A percentile compares a stretch with the other conserved stretches of the same genome.
phyloP scores from a whole-genome alignment of 2,329 filamentous ascomycete species.

The Chrysosporium queenslandicum region DNA sequence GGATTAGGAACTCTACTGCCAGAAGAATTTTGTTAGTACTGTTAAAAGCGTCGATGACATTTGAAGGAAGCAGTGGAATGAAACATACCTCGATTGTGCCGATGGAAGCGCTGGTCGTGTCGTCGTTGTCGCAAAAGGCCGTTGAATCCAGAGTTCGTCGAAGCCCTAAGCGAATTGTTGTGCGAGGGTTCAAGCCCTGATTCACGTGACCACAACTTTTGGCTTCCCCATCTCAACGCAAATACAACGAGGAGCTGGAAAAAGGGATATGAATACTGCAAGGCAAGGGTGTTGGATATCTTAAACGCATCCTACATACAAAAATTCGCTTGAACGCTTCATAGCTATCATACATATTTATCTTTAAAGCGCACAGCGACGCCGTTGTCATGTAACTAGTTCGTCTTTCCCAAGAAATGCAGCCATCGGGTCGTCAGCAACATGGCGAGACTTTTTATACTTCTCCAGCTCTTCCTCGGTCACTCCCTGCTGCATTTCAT shows the following conservation, averaged over 20 bases:
- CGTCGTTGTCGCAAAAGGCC: constrained; percentile 35
- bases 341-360: neutral
- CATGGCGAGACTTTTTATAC: constrained; percentile 65
- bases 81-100: constrained; percentile 35
- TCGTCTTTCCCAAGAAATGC: constrained; percentile 66
- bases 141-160: constrained; percentile 31
- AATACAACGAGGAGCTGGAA: too few species aligned
- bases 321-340: constrained; percentile 14
- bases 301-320: neutral
- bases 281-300: too few species aligned
- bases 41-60: constrained; percentile 20
- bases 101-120: constrained; percentile 38
- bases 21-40: constrained; percentile 3
- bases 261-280: too few species aligned
- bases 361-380: neutral
- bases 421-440: constrained; percentile 78
- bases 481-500: constrained; percentile 68
- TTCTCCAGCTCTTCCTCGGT: constrained; percentile 78
- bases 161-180: constrained; percentile 37
- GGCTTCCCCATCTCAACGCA: too few species aligned
- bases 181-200: constrained; percentile 29
- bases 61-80: neutral
- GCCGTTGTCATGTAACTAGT: constrained; percentile 27
- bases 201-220: constrained; percentile 22
- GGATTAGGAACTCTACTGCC: constrained; percentile 39